Base-by-base conservation (phyloP, 1,284 basidiomycete genomes). In the Ceratobasidium sp. region DNA sequence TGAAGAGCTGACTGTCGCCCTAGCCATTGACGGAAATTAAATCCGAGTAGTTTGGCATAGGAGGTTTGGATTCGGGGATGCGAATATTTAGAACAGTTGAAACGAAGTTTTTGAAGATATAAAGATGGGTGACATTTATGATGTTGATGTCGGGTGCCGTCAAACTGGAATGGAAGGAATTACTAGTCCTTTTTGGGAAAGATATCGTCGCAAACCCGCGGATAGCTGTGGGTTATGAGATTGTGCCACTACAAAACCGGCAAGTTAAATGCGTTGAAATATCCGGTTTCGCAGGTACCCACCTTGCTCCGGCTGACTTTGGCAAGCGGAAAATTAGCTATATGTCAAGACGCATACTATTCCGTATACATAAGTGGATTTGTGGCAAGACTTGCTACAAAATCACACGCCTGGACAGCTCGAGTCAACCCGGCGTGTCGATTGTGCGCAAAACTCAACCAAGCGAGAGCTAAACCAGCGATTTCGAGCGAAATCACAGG, bases 1-100 rank as follows among this genome's bases (percentile, higher is more conserved):
- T 85, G 78, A 87, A 88, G 80, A 85, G 71, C 33, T 24, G 64
- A n/a, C 64, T 71, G 8, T 57, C 64, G 15, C 62, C 67, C 59
- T 63, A 71, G 48, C 76, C 76, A 9, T 74, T 74, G n/a, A 77
- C 47, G 3, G 76, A 75, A 8, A 77, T 45, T 19, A 65, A 33
- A 14, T 69, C 60, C 8, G 66, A 73, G 22, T 63, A 67, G 57
- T 77, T 77, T 69, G 75, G 47, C 19, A 54, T 19, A 27, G n/a
- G 19, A 17, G 24, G 9, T 56, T 27, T 5, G 22, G 24, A 56
- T 14, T 33, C 29, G 36, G 50, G 41, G 24, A 53, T 15, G 19
- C 24, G 17, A 36, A 59, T 8, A 47, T n/a, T 29, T 36, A n/a
- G n/a, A 19, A 33, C 76, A n/a, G 64, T 66, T 22, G 57, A 47